Conservation (phyloP, 345 rosid genomes). For the Heritiera fomes region DNA sequence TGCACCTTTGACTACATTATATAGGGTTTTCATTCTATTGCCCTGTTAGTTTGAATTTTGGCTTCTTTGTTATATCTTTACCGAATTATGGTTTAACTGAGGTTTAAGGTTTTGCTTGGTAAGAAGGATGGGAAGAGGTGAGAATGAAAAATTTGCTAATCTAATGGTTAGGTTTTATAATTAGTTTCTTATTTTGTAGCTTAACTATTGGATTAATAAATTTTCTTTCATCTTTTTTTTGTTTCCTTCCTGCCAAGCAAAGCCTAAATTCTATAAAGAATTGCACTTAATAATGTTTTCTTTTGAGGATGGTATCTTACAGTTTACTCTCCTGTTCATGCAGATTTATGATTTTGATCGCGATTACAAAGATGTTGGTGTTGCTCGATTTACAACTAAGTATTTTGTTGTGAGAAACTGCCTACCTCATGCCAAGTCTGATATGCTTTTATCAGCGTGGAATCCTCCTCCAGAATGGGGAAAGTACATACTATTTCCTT, state of each 20-base stretch:
- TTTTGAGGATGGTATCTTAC: conserved; percentile 18
- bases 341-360: conserved; percentile 99
- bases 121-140: too few species aligned
- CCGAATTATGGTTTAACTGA: background rate
- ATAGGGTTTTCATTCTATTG: background rate
- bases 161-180: too few species aligned
- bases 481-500: conserved; percentile 55
- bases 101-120: background rate
- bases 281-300: background rate
- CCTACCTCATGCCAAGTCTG: conserved; percentile 76
- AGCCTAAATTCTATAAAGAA: background rate
- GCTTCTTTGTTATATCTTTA: background rate
- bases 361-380: conserved; percentile 94
- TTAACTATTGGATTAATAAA: too few species aligned
- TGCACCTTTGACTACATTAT: conserved; percentile 1
- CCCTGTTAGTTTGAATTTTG: background rate
- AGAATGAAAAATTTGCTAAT: too few species aligned
- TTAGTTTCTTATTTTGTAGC: too few species aligned
- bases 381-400: conserved; percentile 89
- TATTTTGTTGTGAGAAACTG: conserved; percentile 84
- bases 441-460: conserved; percentile 94
- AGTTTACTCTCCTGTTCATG: conserved; percentile 15
- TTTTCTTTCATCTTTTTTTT: too few species aligned
- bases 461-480: conserved; percentile 99
- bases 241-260: too few species aligned